phyloP scores from a whole-genome alignment of 2,329 filamentous ascomycete genomes.

The Rutstroemia sp. region DNA sequence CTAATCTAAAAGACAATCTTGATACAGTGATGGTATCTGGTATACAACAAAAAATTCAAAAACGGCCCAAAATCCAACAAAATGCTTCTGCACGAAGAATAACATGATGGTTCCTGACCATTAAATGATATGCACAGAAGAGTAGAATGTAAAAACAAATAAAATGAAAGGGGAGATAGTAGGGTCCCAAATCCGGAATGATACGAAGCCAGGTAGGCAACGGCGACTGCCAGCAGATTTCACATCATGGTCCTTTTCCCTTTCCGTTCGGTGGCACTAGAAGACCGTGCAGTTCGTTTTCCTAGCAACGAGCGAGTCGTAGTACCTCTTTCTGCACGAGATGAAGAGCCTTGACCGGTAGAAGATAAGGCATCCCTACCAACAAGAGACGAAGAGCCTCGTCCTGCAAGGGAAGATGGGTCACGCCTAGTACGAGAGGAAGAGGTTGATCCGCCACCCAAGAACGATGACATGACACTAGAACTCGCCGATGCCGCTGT shows the following conservation, averaged over 20 bases:
- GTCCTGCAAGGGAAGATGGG: not conserved
- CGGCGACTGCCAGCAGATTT: not conserved
- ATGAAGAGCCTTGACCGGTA: not conserved
- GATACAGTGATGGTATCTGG: constrained; percentile 4
- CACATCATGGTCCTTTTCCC: constrained; percentile 26
- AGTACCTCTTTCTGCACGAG: not conserved
- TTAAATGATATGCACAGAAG: constrained; percentile 5
- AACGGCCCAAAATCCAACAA: not conserved
- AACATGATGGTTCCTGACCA: constrained; percentile 8
- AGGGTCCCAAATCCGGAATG: not conserved
- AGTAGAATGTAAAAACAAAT: not conserved
- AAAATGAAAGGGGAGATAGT: not conserved
- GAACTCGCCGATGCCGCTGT: not conserved
- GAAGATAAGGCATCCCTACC: not conserved
- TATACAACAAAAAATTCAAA: constrained; percentile 1
- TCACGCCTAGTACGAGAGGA: not conserved
- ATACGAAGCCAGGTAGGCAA: not conserved
- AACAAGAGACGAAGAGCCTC: not conserved
- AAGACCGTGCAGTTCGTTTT: constrained; percentile 18
- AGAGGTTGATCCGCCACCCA: constrained; percentile 6
- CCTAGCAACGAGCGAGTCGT: constrained; percentile 5
- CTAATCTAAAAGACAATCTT: not conserved
- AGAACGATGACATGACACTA: constrained; percentile 4
- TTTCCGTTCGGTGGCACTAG: constrained; percentile 18
- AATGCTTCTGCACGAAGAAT: not conserved